Evolutionary conservation across 225 moss, liverwort and hornwort species (phyloP).

Genomic region (Sphagnum tenellum): DNA sequence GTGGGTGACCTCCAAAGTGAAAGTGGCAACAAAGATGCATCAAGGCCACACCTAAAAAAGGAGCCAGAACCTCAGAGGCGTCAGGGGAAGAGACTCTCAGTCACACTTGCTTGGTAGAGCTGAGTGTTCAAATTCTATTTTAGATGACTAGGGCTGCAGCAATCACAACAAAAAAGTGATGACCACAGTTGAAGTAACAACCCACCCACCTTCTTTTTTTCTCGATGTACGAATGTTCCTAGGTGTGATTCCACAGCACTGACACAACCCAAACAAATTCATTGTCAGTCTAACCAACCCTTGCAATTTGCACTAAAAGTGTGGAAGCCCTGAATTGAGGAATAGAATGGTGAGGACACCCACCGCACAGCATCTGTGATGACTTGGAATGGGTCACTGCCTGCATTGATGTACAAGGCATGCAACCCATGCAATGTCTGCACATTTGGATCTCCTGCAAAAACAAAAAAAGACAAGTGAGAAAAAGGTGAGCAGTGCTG

Average conservation of each 20-base stretch:
- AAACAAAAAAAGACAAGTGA: not conserved
- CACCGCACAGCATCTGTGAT: constrained; percentile 78
- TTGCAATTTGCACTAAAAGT: not conserved
- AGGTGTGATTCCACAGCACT: constrained; percentile 77
- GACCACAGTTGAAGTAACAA: no score
- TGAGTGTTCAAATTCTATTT: no score
- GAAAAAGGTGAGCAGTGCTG: no score
- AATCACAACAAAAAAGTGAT: no score
- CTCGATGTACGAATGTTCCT: constrained; percentile 58
- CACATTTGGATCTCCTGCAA: constrained; percentile 64
- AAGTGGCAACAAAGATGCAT: no score
- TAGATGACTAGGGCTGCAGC: no score
- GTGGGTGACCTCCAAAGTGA: no score
- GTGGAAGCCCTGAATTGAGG: not conserved
- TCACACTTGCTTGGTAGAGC: no score
- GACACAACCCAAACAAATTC: constrained; percentile 2
- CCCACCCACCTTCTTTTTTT: constrained; percentile 52
- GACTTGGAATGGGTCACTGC: constrained; percentile 73
- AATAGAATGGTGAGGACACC: not conserved
- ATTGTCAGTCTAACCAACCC: no score
- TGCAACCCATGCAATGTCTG: constrained; percentile 48
- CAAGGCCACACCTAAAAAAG: no score
- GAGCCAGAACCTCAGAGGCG: no score
- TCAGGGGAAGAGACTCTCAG: no score
- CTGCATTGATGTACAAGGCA: constrained; percentile 63